Conservation (phyloP, 2,329 filamentous ascomycete genomes). For the Raffaelea ambrosiae region DNA sequence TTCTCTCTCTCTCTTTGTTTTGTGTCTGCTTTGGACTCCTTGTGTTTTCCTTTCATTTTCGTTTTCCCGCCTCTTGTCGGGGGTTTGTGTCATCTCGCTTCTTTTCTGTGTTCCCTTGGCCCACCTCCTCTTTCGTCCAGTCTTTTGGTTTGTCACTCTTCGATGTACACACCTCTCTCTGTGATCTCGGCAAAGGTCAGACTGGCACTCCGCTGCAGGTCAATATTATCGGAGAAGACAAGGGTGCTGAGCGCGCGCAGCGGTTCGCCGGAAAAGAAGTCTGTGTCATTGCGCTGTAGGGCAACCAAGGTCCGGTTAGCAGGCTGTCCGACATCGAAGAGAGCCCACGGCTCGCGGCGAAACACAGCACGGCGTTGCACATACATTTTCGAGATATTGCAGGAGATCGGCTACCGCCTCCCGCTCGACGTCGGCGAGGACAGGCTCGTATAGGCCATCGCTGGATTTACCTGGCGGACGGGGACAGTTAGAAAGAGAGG, state of each 20-base stretch:
- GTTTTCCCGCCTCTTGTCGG: no score
- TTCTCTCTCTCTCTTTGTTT: no score
- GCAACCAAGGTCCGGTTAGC: conserved; percentile 2
- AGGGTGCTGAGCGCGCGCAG: conserved; percentile 89
- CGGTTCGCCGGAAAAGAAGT: conserved; percentile 96
- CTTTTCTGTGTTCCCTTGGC: background rate
- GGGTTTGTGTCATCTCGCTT: background rate
- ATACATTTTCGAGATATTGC: conserved; percentile 92
- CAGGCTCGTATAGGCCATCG: conserved; percentile 76
- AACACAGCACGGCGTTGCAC: conserved; percentile 23
- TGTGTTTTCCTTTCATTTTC: no score
- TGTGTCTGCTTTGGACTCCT: no score
- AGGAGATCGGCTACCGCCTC: conserved; percentile 94
- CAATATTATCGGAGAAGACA: conserved; percentile 97
- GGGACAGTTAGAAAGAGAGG: conserved; percentile 6
- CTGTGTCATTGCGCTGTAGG: conserved; percentile 79
- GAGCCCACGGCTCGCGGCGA: no score
- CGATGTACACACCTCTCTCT: conserved; percentile 64
- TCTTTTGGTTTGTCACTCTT: no score
- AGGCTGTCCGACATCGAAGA: no score
- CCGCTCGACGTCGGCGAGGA: conserved; percentile 89
- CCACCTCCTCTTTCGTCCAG: no score
- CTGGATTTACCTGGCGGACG: conserved; percentile 55
- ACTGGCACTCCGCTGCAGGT: conserved; percentile 92
- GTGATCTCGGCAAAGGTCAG: conserved; percentile 99